These are phyloP conservation scores for Globisporangium ultimum DNA, from an alignment of 352 stramenopile species.

Conservation along the genomic window DNA sequence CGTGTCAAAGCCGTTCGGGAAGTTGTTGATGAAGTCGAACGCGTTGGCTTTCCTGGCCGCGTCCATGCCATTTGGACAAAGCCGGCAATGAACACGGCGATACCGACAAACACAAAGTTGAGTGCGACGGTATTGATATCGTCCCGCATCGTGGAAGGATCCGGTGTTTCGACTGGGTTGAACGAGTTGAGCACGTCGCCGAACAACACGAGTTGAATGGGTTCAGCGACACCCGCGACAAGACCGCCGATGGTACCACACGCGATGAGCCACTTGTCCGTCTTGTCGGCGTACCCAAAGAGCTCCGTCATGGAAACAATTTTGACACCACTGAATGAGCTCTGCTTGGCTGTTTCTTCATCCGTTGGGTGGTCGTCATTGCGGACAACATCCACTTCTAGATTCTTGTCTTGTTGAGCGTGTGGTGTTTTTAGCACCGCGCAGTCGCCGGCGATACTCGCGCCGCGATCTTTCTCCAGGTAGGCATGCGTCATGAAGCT, in stretches of 20 bases:
- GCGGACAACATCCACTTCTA: too few relatives aligned
- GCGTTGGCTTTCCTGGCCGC: conserved; percentile 83
- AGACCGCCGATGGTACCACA: conserved; percentile 72
- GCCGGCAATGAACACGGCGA: conserved; percentile 20
- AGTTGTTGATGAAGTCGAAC: conserved; percentile 89
- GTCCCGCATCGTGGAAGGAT: conserved; percentile 7
- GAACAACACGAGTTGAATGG: conserved; percentile 78
- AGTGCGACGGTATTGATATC: conserved; percentile 30
- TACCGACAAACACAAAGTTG: conserved; percentile 28
- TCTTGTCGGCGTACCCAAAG: too few relatives aligned
- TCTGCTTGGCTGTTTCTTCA: too few relatives aligned
- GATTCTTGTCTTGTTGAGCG: too few relatives aligned
- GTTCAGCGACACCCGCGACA: too few relatives aligned
- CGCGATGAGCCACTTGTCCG: conserved; percentile 23
- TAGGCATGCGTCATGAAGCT: too few relatives aligned
- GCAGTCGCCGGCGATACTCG: too few relatives aligned
- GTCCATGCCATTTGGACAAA: conserved; percentile 46
- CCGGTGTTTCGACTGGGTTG: conserved; percentile 40
- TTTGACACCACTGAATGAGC: too few relatives aligned
- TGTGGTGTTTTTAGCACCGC: too few relatives aligned
- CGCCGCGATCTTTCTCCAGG: too few relatives aligned
- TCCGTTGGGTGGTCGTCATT: too few relatives aligned
- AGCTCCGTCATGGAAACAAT: too few relatives aligned
- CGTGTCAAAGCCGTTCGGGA: conserved; percentile 87
- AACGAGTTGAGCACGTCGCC: conserved; percentile 72